phyloP scores from a whole-genome alignment of 371 early-diverging fungal genomes.

The Lichtheimia ornata region DNA sequence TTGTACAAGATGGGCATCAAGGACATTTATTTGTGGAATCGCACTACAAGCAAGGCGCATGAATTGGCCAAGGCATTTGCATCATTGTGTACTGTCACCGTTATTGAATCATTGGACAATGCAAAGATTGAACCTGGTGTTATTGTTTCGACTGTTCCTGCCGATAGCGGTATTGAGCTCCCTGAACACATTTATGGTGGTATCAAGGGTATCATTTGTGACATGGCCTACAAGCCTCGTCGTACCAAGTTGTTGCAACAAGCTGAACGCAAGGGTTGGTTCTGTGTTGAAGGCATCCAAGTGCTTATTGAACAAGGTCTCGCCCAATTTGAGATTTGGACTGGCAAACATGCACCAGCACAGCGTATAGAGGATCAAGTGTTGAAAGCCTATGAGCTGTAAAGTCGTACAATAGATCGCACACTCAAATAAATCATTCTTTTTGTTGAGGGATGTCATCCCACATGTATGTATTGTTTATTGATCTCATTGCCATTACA shows the following conservation, averaged over 20 bases:
- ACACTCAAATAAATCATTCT: too few species aligned
- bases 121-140: slow-evolving; percentile 42
- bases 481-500: too few species aligned
- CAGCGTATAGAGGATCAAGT: slow-evolving; percentile 47
- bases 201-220: slow-evolving; percentile 76
- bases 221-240: slow-evolving; percentile 93
- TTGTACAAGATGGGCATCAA: slow-evolving; percentile 72
- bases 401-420: not conserved
- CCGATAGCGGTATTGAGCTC: slow-evolving; percentile 66
- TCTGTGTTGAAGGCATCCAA: slow-evolving; percentile 80
- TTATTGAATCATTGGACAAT: slow-evolving; percentile 36
- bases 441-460: too few species aligned
- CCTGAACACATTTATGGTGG: slow-evolving; percentile 58
- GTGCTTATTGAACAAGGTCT: slow-evolving; percentile 91
- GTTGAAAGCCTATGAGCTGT: slow-evolving; percentile 41
- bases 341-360: slow-evolving; percentile 60
- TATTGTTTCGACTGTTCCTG: slow-evolving; percentile 85
- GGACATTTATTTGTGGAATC: slow-evolving; percentile 83
- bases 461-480: too few species aligned
- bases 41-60: slow-evolving; percentile 77
- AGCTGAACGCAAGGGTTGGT: slow-evolving; percentile 68
- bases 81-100: slow-evolving; percentile 44
- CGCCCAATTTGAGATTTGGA: slow-evolving; percentile 83
- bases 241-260: slow-evolving; percentile 74
- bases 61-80: slow-evolving; percentile 72